Conservation (phyloP, 2,329 filamentous ascomycete genomes). For the Colletotrichum eleusines region DNA sequence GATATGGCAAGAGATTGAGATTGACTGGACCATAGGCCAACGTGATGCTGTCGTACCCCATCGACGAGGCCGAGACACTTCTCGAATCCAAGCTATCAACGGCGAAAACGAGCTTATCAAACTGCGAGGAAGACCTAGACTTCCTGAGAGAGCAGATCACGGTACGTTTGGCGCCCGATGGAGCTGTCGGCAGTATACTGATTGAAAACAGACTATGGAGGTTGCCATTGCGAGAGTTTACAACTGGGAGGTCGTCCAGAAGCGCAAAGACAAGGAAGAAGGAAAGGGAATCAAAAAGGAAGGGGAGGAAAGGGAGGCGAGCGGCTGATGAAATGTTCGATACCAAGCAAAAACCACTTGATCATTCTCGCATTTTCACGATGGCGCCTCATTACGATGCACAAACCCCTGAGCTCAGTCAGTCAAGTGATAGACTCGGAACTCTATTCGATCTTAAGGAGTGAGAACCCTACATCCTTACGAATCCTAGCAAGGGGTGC, state of each 20-base stretch:
- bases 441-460: not conserved
- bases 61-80: conserved; percentile 86
- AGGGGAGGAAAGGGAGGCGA: conserved; percentile 54
- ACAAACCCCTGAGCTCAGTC: not conserved
- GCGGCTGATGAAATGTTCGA: conserved; percentile 45
- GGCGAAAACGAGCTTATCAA: conserved; percentile 82
- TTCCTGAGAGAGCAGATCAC: conserved; percentile 97
- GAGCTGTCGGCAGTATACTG: conserved; percentile 22
- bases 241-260: conserved; percentile 98
- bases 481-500: conserved; percentile 7
- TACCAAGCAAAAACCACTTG: conserved; percentile 35
- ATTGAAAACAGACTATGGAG: conserved; percentile 82
- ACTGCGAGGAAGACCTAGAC: conserved; percentile 96
- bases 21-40: conserved; percentile 74
- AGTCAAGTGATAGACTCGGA: not conserved
- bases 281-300: conserved; percentile 58
- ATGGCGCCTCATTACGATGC: not conserved
- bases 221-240: conserved; percentile 97
- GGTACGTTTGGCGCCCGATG: conserved; percentile 61
- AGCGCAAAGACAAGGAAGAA: conserved; percentile 88
- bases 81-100: conserved; percentile 81
- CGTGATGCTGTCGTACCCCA: conserved; percentile 95
- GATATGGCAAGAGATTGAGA: not conserved
- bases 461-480: conserved; percentile 7
- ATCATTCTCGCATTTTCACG: conserved; percentile 12